These are phyloP conservation scores for Fusarium pseudoanthophilum DNA, from an alignment of 2,329 filamentous ascomycete genomes.

Conservation along the genomic window DNA sequence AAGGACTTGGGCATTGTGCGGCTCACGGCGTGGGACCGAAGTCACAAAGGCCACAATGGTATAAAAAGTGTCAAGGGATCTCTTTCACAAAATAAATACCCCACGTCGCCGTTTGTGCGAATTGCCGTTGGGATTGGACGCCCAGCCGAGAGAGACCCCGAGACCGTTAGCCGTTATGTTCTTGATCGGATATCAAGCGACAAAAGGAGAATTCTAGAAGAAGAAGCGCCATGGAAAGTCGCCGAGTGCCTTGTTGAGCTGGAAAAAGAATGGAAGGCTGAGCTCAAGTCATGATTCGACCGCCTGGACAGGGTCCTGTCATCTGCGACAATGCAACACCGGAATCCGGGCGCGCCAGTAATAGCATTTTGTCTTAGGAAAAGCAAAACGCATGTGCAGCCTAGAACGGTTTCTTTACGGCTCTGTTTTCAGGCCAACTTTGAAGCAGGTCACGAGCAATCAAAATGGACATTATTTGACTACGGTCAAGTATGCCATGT, in stretches of 20 bases:
- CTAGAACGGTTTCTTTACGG: background rate
- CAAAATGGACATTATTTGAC: background rate
- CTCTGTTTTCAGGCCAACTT: background rate
- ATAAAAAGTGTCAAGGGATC: conserved; percentile 72
- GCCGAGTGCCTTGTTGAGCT: conserved; percentile 61
- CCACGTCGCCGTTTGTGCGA: conserved; percentile 60
- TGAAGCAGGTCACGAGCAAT: background rate
- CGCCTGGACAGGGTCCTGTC: background rate
- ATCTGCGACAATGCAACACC: background rate
- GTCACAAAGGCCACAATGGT: conserved; percentile 78
- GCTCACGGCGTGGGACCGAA: conserved; percentile 70
- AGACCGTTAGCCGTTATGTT: conserved; percentile 80
- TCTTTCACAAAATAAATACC: conserved; percentile 57
- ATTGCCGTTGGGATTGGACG: conserved; percentile 91
- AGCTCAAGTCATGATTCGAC: conserved; percentile 34
- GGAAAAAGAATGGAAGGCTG: conserved; percentile 52
- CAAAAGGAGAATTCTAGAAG: conserved; percentile 63
- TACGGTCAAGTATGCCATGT: background rate
- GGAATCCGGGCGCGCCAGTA: background rate
- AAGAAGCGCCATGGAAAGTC: conserved; percentile 63
- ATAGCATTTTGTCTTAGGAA: background rate
- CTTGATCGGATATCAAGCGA: conserved; percentile 70
- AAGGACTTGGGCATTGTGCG: conserved; percentile 73
- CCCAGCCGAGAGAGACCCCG: conserved; percentile 73
- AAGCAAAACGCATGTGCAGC: background rate